Percentiles rank a stretch among this genome's conserved stretches.
Conservation (phyloP, 805 yeast genomes). For the Candida lessepsii region DNA sequence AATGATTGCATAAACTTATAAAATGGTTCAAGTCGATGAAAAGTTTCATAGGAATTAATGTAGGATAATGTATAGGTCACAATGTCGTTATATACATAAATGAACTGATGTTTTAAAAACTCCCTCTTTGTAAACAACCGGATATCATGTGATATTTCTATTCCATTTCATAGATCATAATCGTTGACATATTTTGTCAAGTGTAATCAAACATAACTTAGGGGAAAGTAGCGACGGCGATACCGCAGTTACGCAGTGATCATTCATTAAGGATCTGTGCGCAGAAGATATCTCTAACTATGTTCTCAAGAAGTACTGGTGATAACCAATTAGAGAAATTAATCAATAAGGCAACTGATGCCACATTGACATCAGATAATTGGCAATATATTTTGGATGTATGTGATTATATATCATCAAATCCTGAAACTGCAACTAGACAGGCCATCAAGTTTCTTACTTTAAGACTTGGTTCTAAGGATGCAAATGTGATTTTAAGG, state of each 20-base stretch:
- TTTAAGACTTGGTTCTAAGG: constrained; percentile 27
- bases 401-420: constrained; percentile 35
- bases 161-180: no score
- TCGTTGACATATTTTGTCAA: no score
- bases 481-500: constrained; percentile 42
- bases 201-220: no score
- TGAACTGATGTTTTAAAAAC: no score
- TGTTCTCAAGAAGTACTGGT: constrained; percentile 9
- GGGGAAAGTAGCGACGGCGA: no score
- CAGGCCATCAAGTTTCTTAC: constrained; percentile 28
- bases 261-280: constrained; percentile 6
- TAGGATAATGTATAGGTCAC: no score
- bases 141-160: no score
- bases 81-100: no score
- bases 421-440: constrained; percentile 39
- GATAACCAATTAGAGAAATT: constrained; percentile 15
- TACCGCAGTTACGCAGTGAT: background rate
- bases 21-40: no score
- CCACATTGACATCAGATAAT: constrained; percentile 40
- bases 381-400: constrained; percentile 46
- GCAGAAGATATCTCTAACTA: background rate
- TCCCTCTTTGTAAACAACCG: no score
- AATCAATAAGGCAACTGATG: constrained; percentile 40
- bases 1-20: no score
- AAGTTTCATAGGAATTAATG: no score